Conservation (phyloP, 75 land plant species). For the Cupressus sempervirens region DNA sequence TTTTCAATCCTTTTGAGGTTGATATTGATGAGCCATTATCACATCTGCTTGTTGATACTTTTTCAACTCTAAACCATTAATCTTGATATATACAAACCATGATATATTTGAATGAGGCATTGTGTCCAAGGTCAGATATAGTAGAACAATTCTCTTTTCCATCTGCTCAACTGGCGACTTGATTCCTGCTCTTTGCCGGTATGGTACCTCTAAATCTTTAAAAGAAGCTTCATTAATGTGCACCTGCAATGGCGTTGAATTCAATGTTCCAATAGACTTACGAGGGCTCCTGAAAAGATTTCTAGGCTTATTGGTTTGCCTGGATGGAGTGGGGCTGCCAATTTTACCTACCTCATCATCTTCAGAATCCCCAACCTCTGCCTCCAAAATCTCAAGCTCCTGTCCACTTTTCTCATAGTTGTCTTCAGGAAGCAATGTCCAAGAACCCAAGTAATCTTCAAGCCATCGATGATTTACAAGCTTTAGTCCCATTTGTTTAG, state of each 20-base stretch:
- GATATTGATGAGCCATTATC: too few relatives aligned
- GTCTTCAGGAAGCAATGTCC: too few relatives aligned
- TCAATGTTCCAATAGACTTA: constrained; percentile 1
- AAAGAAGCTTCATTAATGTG: not conserved
- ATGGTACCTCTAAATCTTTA: not conserved
- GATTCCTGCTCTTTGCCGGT: not conserved
- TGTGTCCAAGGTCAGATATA: too few relatives aligned
- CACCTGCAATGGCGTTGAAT: not conserved
- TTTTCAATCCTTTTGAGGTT: too few relatives aligned
- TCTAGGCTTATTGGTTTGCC: not conserved
- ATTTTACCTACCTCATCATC: constrained; percentile 28
- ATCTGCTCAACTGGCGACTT: not conserved
- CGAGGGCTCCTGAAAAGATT: not conserved
- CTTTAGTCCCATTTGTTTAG: too few relatives aligned
- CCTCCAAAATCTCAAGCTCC: constrained; percentile 70
- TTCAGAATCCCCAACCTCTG: constrained; percentile 77
- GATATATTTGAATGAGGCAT: too few relatives aligned
- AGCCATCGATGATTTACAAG: too few relatives aligned
- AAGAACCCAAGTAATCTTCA: too few relatives aligned
- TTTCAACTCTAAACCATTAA: too few relatives aligned
- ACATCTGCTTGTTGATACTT: too few relatives aligned
- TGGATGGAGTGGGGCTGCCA: not conserved
- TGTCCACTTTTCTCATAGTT: constrained; percentile 72
- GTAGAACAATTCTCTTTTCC: too few relatives aligned
- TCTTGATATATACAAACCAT: too few relatives aligned